Conservation (phyloP, 805 yeast genomes). For the Priceomyces haplophilus region DNA sequence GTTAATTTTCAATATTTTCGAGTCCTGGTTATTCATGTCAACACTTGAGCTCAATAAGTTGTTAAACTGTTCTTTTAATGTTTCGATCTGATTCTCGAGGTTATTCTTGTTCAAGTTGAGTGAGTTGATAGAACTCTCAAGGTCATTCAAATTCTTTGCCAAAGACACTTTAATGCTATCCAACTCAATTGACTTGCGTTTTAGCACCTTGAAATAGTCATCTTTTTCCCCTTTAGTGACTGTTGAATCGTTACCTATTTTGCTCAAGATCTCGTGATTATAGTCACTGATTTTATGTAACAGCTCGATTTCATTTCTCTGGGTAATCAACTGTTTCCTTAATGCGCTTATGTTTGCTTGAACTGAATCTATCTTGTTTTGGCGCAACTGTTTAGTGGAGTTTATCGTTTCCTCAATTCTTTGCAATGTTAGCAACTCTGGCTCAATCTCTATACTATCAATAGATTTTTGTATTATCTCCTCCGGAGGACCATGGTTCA, state of each 20-base stretch:
- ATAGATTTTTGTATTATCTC: constrained; percentile 24
- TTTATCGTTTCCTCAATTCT: constrained; percentile 39
- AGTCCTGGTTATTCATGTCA: constrained; percentile 35
- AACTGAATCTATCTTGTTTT: constrained; percentile 17
- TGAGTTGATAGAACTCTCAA: constrained; percentile 41
- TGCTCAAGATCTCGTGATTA: constrained; percentile 18
- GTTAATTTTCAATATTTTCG: constrained; percentile 51
- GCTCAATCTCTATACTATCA: constrained; percentile 50
- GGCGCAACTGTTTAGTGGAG: constrained; percentile 27
- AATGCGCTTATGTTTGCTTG: constrained; percentile 9
- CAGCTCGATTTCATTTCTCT: constrained; percentile 16
- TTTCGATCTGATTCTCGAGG: constrained; percentile 34
- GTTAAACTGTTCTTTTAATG: constrained; percentile 28
- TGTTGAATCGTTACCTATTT: constrained; percentile 6
- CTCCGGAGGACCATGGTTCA: constrained; percentile 8
- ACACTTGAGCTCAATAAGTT: constrained; percentile 30
- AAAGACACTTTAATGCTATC: constrained; percentile 49
- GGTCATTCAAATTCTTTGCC: constrained; percentile 51
- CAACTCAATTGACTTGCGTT: constrained; percentile 27
- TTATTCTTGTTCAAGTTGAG: constrained; percentile 33
- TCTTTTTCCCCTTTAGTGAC: constrained; percentile 10
- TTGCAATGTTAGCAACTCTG: constrained; percentile 46
- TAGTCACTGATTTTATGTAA: constrained; percentile 21
- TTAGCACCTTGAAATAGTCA: constrained; percentile 26
- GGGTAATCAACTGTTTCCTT: constrained; percentile 8